Conservation (phyloP, 805 yeast species). For the Millerozyma miso region DNA sequence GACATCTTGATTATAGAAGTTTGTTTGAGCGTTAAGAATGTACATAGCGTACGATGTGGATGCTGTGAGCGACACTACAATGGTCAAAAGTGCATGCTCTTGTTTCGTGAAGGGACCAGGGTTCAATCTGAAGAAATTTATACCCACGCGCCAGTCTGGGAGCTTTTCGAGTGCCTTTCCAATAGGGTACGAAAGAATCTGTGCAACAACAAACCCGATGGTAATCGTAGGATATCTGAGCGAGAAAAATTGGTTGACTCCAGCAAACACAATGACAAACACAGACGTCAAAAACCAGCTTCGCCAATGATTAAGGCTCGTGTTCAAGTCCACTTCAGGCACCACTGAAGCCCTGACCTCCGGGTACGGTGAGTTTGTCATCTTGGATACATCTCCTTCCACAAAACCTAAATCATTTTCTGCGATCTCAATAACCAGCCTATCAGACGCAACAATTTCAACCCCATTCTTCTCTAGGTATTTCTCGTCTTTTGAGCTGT, state of each 20-base stretch:
- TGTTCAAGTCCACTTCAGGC: slow-evolving; percentile 13
- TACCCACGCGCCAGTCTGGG: slow-evolving; percentile 22
- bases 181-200: slow-evolving; percentile 20
- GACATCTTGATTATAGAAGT: slow-evolving; percentile 8
- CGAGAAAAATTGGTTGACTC: slow-evolving; percentile 22
- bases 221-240: slow-evolving; percentile 22
- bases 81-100: slow-evolving; percentile 18
- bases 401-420: not conserved
- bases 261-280: slow-evolving; percentile 21
- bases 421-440: slow-evolving; percentile 1
- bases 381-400: slow-evolving; percentile 2
- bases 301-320: slow-evolving; percentile 17
- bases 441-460: not conserved
- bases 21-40: slow-evolving; percentile 7
- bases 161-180: slow-evolving; percentile 15
- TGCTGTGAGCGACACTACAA: not conserved
- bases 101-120: slow-evolving; percentile 22
- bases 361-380: slow-evolving; percentile 17
- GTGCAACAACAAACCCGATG: slow-evolving; percentile 22
- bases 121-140: slow-evolving; percentile 8
- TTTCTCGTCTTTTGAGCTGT: not conserved
- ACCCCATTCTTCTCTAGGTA: not conserved
- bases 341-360: slow-evolving; percentile 21
- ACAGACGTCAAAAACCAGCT: slow-evolving; percentile 17
- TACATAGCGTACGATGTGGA: slow-evolving; percentile 7